Percentiles rank a stretch among this genome's conserved stretches.
Conservation (phyloP, 768 basidiomycete species). For the Psilocybe sp. region DNA sequence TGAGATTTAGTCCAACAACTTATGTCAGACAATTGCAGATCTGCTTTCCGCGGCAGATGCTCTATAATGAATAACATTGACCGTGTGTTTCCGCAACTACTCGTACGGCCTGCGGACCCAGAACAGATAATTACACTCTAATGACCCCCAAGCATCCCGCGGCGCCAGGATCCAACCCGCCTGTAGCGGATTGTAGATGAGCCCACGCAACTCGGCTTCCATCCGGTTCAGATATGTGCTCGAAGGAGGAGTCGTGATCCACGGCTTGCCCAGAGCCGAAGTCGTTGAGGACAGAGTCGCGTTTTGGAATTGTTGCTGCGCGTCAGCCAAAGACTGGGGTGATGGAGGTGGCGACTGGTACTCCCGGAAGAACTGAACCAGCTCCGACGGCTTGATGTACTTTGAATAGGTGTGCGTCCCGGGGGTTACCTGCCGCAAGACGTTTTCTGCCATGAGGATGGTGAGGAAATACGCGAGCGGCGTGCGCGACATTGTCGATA, state of each 20-base stretch:
- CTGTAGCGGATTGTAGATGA: conserved; percentile 71
- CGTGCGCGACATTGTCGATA: conserved; percentile 90
- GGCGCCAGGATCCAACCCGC: conserved; percentile 71
- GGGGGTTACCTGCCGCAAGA: conserved; percentile 73
- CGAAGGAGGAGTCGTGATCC: conserved; percentile 54
- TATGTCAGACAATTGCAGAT: too few species aligned
- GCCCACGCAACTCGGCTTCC: conserved; percentile 78
- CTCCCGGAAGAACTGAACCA: conserved; percentile 76
- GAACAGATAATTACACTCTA: conserved; percentile 77
- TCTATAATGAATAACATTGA: not conserved
- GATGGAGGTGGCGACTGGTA: conserved; percentile 34
- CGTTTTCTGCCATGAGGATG: conserved; percentile 71
- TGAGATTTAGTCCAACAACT: too few species aligned
- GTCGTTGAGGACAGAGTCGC: not conserved
- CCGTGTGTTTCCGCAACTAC: not conserved
- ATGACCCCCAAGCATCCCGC: conserved; percentile 49
- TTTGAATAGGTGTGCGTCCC: conserved; percentile 94
- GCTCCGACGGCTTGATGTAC: conserved; percentile 83
- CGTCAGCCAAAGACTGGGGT: too few species aligned
- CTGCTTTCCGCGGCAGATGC: too few species aligned
- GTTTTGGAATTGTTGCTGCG: too few species aligned
- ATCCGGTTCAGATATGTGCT: conserved; percentile 51
- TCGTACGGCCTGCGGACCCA: conserved; percentile 74
- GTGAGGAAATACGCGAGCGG: conserved; percentile 49
- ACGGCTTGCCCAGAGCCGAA: conserved; percentile 31